These are phyloP conservation scores for Kwoniella europaea DNA, from an alignment of 768 basidiomycete genomes.

Conservation along the genomic window DNA sequence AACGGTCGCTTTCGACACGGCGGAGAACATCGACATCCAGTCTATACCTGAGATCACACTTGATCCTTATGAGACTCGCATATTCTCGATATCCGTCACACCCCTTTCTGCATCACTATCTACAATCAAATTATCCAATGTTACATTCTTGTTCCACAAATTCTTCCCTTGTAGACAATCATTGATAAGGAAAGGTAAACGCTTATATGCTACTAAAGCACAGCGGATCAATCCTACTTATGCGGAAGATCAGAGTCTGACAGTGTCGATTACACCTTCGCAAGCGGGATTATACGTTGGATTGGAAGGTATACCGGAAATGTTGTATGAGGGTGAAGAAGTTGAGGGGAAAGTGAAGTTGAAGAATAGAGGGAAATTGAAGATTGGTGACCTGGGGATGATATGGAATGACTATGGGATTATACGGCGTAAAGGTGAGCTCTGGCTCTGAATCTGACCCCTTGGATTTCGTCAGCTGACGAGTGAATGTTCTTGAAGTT, in stretches of 20 bases:
- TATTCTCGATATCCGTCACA: conserved; percentile 68
- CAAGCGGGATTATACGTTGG: conserved; percentile 66
- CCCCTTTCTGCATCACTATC: conserved; percentile 61
- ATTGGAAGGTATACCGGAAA: conserved; percentile 56
- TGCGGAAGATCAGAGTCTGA: conserved; percentile 69
- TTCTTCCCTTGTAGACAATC: conserved; percentile 72
- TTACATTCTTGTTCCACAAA: conserved; percentile 69
- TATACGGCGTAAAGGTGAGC: conserved; percentile 50
- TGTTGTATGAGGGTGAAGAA: conserved; percentile 73
- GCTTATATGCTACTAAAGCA: conserved; percentile 74
- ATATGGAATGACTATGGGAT: conserved; percentile 64
- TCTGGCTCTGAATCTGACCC: conserved; percentile 45
- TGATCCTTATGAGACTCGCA: conserved; percentile 70
- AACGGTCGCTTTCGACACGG: conserved; percentile 18
- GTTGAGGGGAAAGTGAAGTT: conserved; percentile 66
- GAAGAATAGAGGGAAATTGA: conserved; percentile 68
- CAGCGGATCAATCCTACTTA: conserved; percentile 75
- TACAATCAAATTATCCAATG: conserved; percentile 66
- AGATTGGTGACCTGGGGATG: conserved; percentile 74
- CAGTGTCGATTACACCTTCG: conserved; percentile 68
- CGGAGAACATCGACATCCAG: conserved; percentile 65
- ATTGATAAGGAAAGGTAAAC: conserved; percentile 71
- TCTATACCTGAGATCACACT: conserved; percentile 68
- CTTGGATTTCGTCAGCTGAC: not conserved
- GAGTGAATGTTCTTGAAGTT: conserved; percentile 32